Evolutionary conservation across 2,329 filamentous ascomycete genomes (phyloP).

Genomic region (Didymella exigua): DNA sequence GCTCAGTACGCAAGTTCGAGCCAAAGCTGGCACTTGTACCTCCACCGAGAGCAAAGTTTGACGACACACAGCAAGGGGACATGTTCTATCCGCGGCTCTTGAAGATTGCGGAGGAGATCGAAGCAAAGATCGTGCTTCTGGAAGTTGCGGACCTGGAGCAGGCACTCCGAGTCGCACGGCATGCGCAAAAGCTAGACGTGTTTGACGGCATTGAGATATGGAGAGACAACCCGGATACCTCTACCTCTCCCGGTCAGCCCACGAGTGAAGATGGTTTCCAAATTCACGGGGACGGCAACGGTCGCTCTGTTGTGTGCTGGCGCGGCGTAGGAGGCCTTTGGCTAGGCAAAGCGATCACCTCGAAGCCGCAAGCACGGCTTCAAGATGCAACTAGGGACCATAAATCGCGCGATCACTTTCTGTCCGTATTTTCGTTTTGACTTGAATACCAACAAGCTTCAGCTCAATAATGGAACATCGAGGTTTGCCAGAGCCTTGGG

Average conservation of each 20-base stretch:
- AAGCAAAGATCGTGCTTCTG: conserved; percentile 65
- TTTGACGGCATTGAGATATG: conserved; percentile 67
- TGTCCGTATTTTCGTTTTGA: neutral
- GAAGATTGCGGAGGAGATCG: conserved; percentile 56
- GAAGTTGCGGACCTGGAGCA: conserved; percentile 76
- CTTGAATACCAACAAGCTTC: neutral
- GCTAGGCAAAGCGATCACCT: conserved; percentile 24
- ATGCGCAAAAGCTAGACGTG: conserved; percentile 42
- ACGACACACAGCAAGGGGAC: conserved; percentile 47
- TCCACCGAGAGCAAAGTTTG: conserved; percentile 13
- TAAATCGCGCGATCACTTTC: neutral
- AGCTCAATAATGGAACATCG: neutral
- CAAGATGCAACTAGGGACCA: neutral
- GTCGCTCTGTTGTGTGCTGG: conserved; percentile 53
- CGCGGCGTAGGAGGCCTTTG: conserved; percentile 38
- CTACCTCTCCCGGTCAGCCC: neutral
- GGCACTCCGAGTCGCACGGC: conserved; percentile 65
- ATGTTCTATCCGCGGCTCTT: conserved; percentile 74
- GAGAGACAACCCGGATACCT: conserved; percentile 62
- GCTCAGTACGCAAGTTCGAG: conserved; percentile 81
- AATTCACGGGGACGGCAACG: conserved; percentile 50
- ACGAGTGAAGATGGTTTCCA: conserved; percentile 24
- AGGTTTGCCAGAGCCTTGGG: neutral
- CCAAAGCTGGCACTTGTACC: conserved; percentile 77
- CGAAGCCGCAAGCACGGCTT: neutral